Percentiles rank a stretch among this genome's conserved stretches.
phyloP scores from a whole-genome alignment of 192 early-diverging fungal species.

The Coemansia biformis region DNA sequence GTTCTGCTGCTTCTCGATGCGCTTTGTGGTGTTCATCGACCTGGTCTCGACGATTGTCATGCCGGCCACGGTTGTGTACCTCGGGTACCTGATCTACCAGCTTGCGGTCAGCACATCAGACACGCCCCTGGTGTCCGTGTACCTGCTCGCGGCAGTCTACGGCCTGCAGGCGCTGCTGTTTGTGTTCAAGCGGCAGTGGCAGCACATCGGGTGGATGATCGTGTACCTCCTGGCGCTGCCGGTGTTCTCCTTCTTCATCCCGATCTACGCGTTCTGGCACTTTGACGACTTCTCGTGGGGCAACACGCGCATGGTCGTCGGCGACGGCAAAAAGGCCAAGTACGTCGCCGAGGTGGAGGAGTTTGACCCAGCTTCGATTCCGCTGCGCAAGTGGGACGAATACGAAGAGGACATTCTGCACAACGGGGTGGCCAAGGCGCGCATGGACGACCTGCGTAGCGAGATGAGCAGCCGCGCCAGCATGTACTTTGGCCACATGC shows the following conservation, averaged over 20 bases:
- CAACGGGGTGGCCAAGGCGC: constrained; percentile 24
- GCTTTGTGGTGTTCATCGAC: constrained; percentile 94
- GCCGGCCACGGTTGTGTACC: constrained; percentile 88
- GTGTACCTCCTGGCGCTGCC: constrained; percentile 91
- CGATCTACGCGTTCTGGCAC: constrained; percentile 98
- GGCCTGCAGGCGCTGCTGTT: constrained; percentile 89
- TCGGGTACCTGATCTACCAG: constrained; percentile 80
- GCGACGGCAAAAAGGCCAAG: constrained; percentile 69
- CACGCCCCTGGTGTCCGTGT: constrained; percentile 75
- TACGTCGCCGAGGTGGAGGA: constrained; percentile 62
- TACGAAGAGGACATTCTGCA: constrained; percentile 64
- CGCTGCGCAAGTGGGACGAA: constrained; percentile 77
- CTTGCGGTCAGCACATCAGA: constrained; percentile 55
- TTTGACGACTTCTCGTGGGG: constrained; percentile 99
- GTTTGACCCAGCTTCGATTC: constrained; percentile 74
- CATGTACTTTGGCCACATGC: constrained; percentile 49
- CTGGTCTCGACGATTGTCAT: constrained; percentile 89
- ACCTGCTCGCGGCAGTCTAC: constrained; percentile 84
- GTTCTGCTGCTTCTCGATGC: constrained; percentile 98
- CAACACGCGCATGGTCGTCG: constrained; percentile 88
- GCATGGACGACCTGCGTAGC: constrained; percentile 45
- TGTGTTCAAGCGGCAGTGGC: constrained; percentile 85
- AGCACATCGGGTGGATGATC: constrained; percentile 97
- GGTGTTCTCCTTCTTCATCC: constrained; percentile 84
- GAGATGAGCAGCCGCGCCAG: constrained; percentile 53